Evolutionary conservation across 2,329 filamentous ascomycete genomes (phyloP).

Genomic region (Aspergillus proliferans): DNA sequence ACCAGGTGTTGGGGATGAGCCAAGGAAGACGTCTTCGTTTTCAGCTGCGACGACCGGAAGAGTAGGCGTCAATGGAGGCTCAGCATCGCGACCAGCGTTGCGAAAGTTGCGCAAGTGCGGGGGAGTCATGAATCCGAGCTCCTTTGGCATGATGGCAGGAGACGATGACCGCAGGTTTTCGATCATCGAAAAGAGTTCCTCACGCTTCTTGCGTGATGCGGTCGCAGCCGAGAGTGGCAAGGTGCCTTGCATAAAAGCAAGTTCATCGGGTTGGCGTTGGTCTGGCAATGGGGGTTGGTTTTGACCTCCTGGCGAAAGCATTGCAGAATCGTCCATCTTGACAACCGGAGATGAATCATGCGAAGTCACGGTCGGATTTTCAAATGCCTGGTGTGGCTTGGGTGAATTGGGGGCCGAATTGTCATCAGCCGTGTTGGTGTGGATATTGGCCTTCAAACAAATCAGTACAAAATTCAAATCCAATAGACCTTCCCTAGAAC

Average conservation of each 20-base stretch:
- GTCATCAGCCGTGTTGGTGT: background rate
- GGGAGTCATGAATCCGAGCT: conserved; percentile 23
- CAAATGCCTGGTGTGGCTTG: conserved; percentile 11
- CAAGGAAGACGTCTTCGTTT: conserved; percentile 42
- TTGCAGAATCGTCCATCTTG: conserved; percentile 9
- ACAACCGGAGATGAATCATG: conserved; percentile 25
- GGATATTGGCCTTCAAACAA: background rate
- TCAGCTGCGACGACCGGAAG: conserved; percentile 29
- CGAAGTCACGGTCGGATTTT: conserved; percentile 5
- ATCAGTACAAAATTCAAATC: background rate
- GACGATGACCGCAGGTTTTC: conserved; percentile 55
- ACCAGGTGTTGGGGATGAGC: conserved; percentile 49
- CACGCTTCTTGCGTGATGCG: conserved; percentile 66
- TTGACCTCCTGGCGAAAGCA: conserved; percentile 12
- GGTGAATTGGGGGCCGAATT: conserved; percentile 3
- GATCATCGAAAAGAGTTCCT: conserved; percentile 60
- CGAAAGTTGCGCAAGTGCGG: conserved; percentile 22
- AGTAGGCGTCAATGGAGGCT: conserved; percentile 37
- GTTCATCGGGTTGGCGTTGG: conserved; percentile 53
- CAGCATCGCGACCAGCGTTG: conserved; percentile 17
- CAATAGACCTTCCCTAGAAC: background rate
- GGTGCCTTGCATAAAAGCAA: conserved; percentile 62
- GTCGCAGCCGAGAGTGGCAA: conserved; percentile 40
- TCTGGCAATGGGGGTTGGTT: conserved; percentile 4
- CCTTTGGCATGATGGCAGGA: conserved; percentile 20